Base-by-base conservation (phyloP, 179 eudicot genomes). In the Spinacia oleracea region DNA sequence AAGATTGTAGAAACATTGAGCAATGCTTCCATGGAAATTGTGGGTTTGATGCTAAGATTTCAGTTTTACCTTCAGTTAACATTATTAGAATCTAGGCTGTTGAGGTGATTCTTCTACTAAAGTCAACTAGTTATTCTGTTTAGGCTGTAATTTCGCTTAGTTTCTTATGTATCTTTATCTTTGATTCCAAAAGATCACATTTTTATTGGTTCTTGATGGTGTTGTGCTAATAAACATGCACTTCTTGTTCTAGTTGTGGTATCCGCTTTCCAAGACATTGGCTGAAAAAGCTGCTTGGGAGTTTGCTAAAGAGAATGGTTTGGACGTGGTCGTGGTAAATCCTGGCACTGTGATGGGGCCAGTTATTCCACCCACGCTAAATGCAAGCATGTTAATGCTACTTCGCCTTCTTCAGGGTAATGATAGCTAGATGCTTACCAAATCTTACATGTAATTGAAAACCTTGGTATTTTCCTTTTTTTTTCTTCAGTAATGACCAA, bases 281-380 rank as follows among this genome's bases (percentile, higher is more conserved):
- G 98, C 99, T 27, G 99, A 96, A 73, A 91, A 96, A 71, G 91
- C 91, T 56, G 89, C 99, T 38, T 96, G 98, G 99, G 90, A 93
- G 60, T 93, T 88, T 82, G 85, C 96, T 38, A 81, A 89, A 80
- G 92, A 90, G 78, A 90, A 91, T 55, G 89, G 78, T 25, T 79
- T 96, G 83, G 96, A 96, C 73, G 80, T 96, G 59, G 97, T 93
- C 62, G 97, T 90, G 73, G 88, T 96, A 68, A 90, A 91, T 80
- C 97, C 99, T 34, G 99, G 98, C 43, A 89, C 91, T 56, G 97
- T 90, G 34, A 85, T 96, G 89, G 97, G 99, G 9, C 97, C 96
- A 58, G 70, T 89, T 78, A 83, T 93, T 38, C 96, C 98, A 10
- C 99, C 99, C 40, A 75, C 84, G 21, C 76, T 91, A 21, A 93